Evolutionary conservation across 331 rosid genomes (phyloP), one percentile per base, ranked within the genome.

Genomic region (Malus hybrid): DNA sequence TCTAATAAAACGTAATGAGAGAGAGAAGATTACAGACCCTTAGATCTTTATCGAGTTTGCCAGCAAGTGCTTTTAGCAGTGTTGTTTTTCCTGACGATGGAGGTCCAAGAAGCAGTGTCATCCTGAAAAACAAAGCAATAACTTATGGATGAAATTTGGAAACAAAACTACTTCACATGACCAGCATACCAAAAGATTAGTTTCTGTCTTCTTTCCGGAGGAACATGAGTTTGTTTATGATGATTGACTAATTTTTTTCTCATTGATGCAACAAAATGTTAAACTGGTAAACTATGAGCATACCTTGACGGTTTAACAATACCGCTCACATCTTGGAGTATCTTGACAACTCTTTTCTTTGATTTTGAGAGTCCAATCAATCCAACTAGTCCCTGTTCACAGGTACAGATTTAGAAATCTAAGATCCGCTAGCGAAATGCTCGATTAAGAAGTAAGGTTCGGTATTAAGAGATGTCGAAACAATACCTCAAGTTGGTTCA

Each of bases 231-330:
- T 3, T 50, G 28, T 66, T 36, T 3, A 11, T 66, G 7, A 67
- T 22, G 14, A 54, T 33, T 55, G 32, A 71, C 65, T 7, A 39
- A 9, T 12, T 44, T 19, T 54, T n/a, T 12, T n/a, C 20, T 62
- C 28, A 65, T 7, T 42, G 31, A 19, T 33, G 74, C 6, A 72
- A 15, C 4, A 42, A 57, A 14, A 33, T 36, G 8, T 20, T 61
- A 20, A 7, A 75, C 4, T 31, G 10, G 44, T 4, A 60, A 11
- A 4, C 6, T 39, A 33, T 76, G 6, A 57, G 32, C 72, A 74
- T 76, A 92, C 97, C 98, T 90, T 77, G 96, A 85, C 66, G 96
- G 96, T 76, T 82, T 90, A 31, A 90, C 80, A 24, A 88, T 71
- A 69, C 97, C 96, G 78, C 81, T 87, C 7, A 87, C 79, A 69